Conservation (phyloP, 257 asterid genomes). For the Phtheirospermum japonicum region DNA sequence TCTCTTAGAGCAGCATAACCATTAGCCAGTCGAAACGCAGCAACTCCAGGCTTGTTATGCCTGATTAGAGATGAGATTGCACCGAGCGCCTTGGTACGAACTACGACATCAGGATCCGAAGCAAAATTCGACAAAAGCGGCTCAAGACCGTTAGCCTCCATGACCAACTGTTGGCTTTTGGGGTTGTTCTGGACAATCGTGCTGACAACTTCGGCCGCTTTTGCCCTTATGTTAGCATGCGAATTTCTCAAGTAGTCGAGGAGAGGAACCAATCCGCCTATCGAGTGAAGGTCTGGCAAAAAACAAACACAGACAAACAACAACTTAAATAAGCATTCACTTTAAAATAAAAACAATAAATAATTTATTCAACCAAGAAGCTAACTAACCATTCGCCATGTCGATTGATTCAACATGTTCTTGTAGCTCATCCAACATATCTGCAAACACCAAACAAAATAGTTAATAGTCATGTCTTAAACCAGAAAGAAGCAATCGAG, state of each 20-base stretch:
- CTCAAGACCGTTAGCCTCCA: slow-evolving; percentile 86
- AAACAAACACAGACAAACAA: no score
- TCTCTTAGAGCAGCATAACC: slow-evolving; percentile 77
- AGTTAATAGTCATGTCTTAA: neutral
- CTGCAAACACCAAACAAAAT: slow-evolving; percentile 35
- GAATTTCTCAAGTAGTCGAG: slow-evolving; percentile 62
- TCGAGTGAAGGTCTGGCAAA: slow-evolving; percentile 75
- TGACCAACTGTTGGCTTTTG: slow-evolving; percentile 73
- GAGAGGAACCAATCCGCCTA: slow-evolving; percentile 86
- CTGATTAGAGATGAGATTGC: slow-evolving; percentile 89
- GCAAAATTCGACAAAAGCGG: slow-evolving; percentile 64
- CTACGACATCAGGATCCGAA: slow-evolving; percentile 74
- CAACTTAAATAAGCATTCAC: neutral
- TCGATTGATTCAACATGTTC: slow-evolving; percentile 94
- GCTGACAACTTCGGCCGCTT: slow-evolving; percentile 92
- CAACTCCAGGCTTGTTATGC: slow-evolving; percentile 69
- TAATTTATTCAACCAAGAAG: no score
- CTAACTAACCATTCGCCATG: slow-evolving; percentile 92
- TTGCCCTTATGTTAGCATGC: slow-evolving; percentile 80
- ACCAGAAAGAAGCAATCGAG: neutral
- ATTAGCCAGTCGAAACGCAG: slow-evolving; percentile 79
- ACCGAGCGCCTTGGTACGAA: slow-evolving; percentile 78
- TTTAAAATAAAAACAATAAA: neutral
- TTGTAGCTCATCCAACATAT: slow-evolving; percentile 86
- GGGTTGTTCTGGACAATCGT: slow-evolving; percentile 95